These are phyloP conservation scores for Periconia sp. DNA, from an alignment of 2,329 filamentous ascomycete species.

Conservation along the genomic window DNA sequence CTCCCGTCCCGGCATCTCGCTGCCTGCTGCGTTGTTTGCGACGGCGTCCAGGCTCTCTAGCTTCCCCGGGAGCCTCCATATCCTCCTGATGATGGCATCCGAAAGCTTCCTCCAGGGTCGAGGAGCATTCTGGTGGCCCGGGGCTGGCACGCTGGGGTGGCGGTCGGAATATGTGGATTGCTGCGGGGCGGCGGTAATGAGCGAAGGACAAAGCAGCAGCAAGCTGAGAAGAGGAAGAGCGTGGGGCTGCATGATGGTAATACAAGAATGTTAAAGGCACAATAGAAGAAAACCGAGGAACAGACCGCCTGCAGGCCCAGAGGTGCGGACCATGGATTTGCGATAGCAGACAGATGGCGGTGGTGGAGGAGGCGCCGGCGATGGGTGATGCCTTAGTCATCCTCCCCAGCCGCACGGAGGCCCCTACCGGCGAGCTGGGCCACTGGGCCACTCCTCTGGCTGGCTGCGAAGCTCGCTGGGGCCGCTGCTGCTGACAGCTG, in stretches of 20 bases:
- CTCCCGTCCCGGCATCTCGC: constrained; percentile 19
- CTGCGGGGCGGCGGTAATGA: constrained; percentile 40
- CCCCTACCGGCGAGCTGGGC: no score
- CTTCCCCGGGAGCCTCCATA: constrained; percentile 35
- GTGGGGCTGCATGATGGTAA: constrained; percentile 35
- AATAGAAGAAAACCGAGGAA: background rate
- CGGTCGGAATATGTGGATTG: constrained; percentile 20
- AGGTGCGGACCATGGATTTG: no score
- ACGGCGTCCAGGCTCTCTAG: constrained; percentile 16
- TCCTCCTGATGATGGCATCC: constrained; percentile 40
- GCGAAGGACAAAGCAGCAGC: constrained; percentile 37
- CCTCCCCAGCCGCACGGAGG: background rate
- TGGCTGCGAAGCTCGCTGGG: no score
- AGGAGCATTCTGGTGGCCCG: constrained; percentile 22
- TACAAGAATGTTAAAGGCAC: constrained; percentile 1
- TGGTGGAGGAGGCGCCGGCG: no score
- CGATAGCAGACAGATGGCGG: background rate
- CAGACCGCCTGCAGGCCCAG: background rate
- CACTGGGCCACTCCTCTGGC: no score
- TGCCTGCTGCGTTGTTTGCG: constrained; percentile 1
- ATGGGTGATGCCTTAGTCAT: background rate
- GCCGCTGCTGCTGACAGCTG: no score
- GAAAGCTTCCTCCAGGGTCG: constrained; percentile 47
- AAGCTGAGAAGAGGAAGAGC: constrained; percentile 33
- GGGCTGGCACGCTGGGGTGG: constrained; percentile 15